Evolutionary conservation across 2,329 filamentous ascomycete species (phyloP).

Genomic region (Curvularia hawaiiensis): DNA sequence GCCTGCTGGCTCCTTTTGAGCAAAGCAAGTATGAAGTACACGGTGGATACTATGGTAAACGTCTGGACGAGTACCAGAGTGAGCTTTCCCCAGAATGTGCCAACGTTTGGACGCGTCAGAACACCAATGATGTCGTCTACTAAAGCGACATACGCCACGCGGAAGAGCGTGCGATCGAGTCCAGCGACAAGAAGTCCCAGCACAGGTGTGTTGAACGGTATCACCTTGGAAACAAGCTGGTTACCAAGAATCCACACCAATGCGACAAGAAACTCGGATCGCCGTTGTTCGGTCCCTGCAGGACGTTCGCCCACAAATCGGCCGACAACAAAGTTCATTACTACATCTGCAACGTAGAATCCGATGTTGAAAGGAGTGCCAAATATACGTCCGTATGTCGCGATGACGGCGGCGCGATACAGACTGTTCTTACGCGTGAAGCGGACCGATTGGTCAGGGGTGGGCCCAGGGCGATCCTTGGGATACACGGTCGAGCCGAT

Average conservation of each 20-base stretch:
- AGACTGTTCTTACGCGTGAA: constrained; percentile 23
- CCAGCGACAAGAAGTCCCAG: neutral
- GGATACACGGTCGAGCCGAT: constrained; percentile 19
- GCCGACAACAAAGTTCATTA: neutral
- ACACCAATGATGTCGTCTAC: neutral
- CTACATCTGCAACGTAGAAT: neutral
- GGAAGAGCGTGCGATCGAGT: neutral
- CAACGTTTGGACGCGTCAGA: neutral
- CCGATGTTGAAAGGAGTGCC: constrained; percentile 14
- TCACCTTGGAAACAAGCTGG: neutral
- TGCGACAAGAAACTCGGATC: neutral
- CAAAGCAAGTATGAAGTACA: neutral
- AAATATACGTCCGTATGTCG: constrained; percentile 22
- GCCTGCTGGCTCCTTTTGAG: neutral
- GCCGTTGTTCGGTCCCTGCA: neutral
- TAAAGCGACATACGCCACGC: neutral
- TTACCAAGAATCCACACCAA: neutral
- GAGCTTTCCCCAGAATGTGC: neutral
- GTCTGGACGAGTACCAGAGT: neutral
- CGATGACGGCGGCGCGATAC: constrained; percentile 22
- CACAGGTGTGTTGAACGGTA: neutral
- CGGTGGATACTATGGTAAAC: neutral
- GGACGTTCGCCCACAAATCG: neutral
- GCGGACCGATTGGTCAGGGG: constrained; percentile 15
- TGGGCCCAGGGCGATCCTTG: constrained; percentile 16